Evolutionary conservation across 208 protist species (phyloP).

Genomic region (Leishmania arabica): DNA sequence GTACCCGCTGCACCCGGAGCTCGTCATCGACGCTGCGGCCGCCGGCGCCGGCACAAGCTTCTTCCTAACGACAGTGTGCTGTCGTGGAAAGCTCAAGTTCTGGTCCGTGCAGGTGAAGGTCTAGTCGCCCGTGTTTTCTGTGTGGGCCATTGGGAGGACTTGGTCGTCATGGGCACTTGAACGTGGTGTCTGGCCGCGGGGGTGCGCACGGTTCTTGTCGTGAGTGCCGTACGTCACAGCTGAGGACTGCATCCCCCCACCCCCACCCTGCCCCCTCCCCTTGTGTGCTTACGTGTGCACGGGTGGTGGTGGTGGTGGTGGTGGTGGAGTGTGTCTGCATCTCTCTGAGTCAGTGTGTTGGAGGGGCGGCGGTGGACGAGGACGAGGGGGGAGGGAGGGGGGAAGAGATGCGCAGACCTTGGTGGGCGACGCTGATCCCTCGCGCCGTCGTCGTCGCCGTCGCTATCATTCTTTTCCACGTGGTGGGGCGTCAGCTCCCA

Average conservation of each 20-base stretch:
- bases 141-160: background rate
- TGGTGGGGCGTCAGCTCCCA: no score
- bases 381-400: no score
- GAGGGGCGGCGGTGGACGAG: no score
- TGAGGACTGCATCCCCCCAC: no score
- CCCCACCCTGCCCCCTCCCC: background rate
- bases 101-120: constrained; percentile 55
- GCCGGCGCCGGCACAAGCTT: constrained; percentile 71
- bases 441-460: no score
- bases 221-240: no score
- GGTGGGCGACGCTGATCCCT: no score
- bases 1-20: constrained; percentile 55
- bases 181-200: no score
- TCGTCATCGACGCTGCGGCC: constrained; percentile 41
- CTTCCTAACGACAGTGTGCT: constrained; percentile 73
- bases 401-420: no score
- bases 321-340: background rate
- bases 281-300: background rate
- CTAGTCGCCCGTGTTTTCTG: constrained; percentile 13
- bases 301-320: background rate
- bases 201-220: no score
- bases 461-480: no score
- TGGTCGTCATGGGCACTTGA: background rate
- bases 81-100: constrained; percentile 73
- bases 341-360: no score